These are phyloP conservation scores for Spinellus fusiger DNA, from an alignment of 192 early-diverging fungal genomes.

Conservation along the genomic window DNA sequence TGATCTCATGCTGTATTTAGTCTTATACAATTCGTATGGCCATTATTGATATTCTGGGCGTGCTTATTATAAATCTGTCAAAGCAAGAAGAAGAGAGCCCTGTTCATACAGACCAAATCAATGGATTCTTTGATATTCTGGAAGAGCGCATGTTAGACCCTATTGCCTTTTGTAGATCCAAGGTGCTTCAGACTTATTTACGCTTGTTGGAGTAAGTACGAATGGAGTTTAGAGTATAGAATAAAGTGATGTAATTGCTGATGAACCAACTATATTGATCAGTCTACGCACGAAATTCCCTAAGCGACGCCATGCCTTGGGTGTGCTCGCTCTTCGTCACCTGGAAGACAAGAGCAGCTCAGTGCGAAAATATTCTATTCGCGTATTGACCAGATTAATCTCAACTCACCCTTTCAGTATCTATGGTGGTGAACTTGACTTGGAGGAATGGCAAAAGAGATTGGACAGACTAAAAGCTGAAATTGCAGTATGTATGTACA, in stretches of 20 bases:
- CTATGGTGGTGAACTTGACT: constrained; percentile 76
- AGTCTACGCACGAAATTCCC: constrained; percentile 60
- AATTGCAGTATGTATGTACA: constrained; percentile 47
- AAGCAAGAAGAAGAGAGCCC: constrained; percentile 63
- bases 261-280: too few relatives aligned
- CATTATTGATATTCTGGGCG: constrained; percentile 85
- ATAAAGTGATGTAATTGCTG: too few relatives aligned
- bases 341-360: constrained; percentile 87
- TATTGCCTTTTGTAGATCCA: constrained; percentile 80
- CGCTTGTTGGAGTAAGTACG: constrained; percentile 78
- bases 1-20: constrained; percentile 32
- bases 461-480: constrained; percentile 60
- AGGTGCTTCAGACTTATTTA: constrained; percentile 79
- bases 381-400: constrained; percentile 73
- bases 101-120: constrained; percentile 64
- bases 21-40: constrained; percentile 80
- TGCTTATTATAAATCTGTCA: constrained; percentile 74
- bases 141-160: constrained; percentile 89
- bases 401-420: constrained; percentile 85
- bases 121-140: constrained; percentile 85
- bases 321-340: constrained; percentile 65
- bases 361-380: constrained; percentile 89
- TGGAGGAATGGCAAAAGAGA: constrained; percentile 63
- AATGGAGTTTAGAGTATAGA: too few relatives aligned
- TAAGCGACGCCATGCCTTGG: constrained; percentile 63